phyloP scores from a whole-genome alignment of 2,329 filamentous ascomycete genomes.

The Fusarium sp. region DNA sequence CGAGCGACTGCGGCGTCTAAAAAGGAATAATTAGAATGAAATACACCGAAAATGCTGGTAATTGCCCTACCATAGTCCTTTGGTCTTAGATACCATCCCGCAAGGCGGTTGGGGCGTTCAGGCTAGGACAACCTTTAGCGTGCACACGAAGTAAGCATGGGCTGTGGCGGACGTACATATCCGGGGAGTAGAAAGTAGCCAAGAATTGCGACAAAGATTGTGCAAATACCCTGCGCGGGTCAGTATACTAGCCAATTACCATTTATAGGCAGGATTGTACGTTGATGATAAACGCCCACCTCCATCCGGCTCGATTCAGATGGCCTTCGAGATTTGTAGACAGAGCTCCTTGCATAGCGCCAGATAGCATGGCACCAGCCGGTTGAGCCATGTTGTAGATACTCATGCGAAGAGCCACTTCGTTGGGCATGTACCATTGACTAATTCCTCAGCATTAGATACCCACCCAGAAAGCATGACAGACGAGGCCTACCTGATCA shows the following conservation, averaged over 20 bases:
- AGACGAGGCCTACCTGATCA: constrained; percentile 14
- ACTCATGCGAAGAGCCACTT: constrained; percentile 22
- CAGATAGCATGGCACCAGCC: constrained; percentile 23
- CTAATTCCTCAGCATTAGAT: neutral
- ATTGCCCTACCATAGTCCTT: neutral
- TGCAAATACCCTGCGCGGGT: neutral
- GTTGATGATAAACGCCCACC: constrained; percentile 31
- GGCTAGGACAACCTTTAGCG: neutral
- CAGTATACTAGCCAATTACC: neutral
- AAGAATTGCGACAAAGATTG: neutral
- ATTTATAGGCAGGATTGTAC: neutral
- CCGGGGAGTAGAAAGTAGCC: neutral
- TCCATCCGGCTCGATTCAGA: constrained; percentile 21
- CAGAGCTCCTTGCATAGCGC: constrained; percentile 24
- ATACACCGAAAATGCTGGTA: too few species aligned
- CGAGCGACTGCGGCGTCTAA: neutral
- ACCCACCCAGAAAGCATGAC: neutral
- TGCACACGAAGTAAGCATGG: neutral
- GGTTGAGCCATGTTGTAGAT: constrained; percentile 29
- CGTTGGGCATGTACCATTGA: constrained; percentile 18
- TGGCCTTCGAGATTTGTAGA: constrained; percentile 22
- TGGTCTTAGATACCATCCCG: neutral
- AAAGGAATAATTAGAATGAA: neutral
- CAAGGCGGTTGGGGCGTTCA: neutral
- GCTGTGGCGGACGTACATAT: neutral